Percentiles rank a stretch among this genome's conserved stretches.
These are phyloP conservation scores for Crassisporium funariophilum DNA, from an alignment of 768 basidiomycete species.

Conservation along the genomic window DNA sequence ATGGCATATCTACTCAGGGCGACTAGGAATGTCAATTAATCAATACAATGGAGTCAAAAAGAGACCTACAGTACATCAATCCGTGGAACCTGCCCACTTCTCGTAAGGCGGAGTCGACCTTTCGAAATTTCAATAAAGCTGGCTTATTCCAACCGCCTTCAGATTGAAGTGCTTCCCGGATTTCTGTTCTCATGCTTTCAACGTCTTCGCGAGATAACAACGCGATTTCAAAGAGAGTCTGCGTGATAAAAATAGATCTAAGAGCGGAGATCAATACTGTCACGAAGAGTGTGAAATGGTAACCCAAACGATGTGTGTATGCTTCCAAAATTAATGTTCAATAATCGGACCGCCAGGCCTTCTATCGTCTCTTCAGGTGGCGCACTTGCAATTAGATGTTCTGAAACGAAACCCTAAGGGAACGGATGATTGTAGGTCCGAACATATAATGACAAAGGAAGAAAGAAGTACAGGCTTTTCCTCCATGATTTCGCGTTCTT, in stretches of 20 bases:
- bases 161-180: slow-evolving; percentile 32
- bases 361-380: slow-evolving; percentile 32
- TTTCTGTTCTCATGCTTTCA: slow-evolving; percentile 33
- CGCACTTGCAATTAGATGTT: slow-evolving; percentile 31
- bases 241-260: slow-evolving; percentile 39
- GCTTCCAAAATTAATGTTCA: slow-evolving; percentile 43
- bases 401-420: slow-evolving; percentile 29
- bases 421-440: slow-evolving; percentile 2
- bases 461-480: slow-evolving; percentile 28
- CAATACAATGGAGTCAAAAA: background rate
- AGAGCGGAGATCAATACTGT: background rate
- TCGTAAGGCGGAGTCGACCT: slow-evolving; percentile 37
- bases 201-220: slow-evolving; percentile 28
- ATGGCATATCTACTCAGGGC: slow-evolving; percentile 32
- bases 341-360: slow-evolving; percentile 35
- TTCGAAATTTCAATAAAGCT: slow-evolving; percentile 33
- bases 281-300: background rate
- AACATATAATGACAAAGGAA: background rate
- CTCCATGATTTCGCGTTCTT: slow-evolving; percentile 21
- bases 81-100: slow-evolving; percentile 38
- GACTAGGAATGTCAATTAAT: slow-evolving; percentile 19
- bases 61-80: slow-evolving; percentile 33
- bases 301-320: slow-evolving; percentile 38
- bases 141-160: slow-evolving; percentile 40
- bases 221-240: slow-evolving; percentile 36